Evolutionary conservation across 495 filamentous ascomycete genomes (phyloP), one percentile per base, ranked within the genome.

Genomic region (Hypoxylon intermedium): DNA sequence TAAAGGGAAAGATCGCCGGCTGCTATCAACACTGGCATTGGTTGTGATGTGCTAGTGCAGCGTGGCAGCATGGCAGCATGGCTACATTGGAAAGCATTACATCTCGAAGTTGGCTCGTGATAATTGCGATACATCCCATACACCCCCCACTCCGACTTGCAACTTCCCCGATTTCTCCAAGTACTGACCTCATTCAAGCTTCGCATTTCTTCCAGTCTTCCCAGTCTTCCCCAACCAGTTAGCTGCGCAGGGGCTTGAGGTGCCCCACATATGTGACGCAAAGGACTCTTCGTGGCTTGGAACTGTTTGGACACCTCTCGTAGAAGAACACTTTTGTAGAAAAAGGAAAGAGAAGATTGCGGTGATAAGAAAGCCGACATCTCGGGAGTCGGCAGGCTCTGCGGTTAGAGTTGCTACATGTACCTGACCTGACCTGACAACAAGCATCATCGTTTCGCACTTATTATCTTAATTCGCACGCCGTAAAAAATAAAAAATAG

Each of bases 71-170:
- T 36, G n/a, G 34, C 46, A 9, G 30, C 48, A 44, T 58, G n/a
- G n/a, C n/a, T n/a, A n/a, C n/a, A n/a, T 23, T 47, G 24, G 26
- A 58, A 28, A 47, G 18, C 31, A 24, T 13, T 48, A 46, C 59
- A 62, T 56, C 38, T 45, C 28, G 24, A 7, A 60, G 31, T 47
- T 13, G 48, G 61, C 61, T 55, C 55, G 55, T 65, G 61, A 65
- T 65, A 60, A 59, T 46, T 60, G 12, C 19, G 26, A 54, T 54
- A 37, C 24, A 24, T 23, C 43, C 33, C 47, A 34, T 38, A 28
- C 21, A 13, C 19, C 13, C 21, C 6, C 42, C 42, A 45, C 21
- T 15, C 18, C 11, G 18, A 6, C 38, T 41, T 41, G n/a, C n/a
- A n/a, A n/a, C 38, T 37, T 26, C 34, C 40, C 0, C 26, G 12